phyloP scores from a whole-genome alignment of 108 stramenopile species.

The Skeletonema costatum region DNA sequence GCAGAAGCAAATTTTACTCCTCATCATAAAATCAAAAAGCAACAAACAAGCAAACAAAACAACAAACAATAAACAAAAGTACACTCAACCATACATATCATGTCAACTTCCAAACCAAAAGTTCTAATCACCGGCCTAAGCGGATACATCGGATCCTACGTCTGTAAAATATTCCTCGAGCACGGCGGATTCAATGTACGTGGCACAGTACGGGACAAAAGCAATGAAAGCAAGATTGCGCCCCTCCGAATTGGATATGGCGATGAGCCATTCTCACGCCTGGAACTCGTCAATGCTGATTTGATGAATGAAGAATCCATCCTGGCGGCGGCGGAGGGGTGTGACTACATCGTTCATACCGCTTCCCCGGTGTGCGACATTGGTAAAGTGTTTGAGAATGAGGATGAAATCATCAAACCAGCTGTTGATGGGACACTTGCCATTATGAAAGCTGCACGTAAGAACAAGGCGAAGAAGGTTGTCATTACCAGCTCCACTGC shows the following conservation, averaged over 20 bases:
- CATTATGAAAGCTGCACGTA: background rate
- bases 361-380: background rate
- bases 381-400: background rate
- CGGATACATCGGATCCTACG: background rate
- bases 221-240: background rate
- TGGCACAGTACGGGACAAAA: background rate
- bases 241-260: background rate
- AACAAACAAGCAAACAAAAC: no score
- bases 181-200: background rate
- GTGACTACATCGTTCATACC: background rate
- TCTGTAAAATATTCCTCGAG: background rate
- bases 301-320: conserved; percentile 1
- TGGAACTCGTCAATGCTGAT: background rate
- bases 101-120: background rate
- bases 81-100: no score
- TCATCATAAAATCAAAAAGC: no score
- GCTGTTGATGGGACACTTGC: background rate
- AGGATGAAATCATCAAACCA: background rate
- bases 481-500: background rate
- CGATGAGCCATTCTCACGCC: background rate
- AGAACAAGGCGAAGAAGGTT: background rate
- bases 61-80: no score
- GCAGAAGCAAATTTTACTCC: no score
- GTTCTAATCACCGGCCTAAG: background rate
- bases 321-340: background rate